phyloP scores from a whole-genome alignment of 495 filamentous ascomycete genomes.

The Penicillium tannophilum region DNA sequence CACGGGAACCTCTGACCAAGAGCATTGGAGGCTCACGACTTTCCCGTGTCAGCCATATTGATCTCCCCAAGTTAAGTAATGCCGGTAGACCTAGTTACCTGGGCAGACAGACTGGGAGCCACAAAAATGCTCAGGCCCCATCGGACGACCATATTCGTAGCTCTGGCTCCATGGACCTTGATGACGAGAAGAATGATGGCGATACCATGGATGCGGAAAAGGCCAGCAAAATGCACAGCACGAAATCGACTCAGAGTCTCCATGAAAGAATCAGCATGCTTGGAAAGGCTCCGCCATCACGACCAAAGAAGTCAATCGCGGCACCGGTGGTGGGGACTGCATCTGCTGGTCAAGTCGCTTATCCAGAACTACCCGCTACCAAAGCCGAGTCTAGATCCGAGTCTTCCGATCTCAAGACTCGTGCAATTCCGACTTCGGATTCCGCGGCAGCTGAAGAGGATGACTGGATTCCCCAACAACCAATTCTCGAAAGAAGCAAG shows the following conservation, averaged over 20 bases:
- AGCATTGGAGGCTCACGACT: slow-evolving; percentile 73
- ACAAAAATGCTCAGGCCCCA: slow-evolving; percentile 16
- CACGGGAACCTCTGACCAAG: slow-evolving; percentile 81
- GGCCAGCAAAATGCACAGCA: slow-evolving; percentile 68
- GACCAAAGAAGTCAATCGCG: slow-evolving; percentile 71
- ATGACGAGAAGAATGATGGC: slow-evolving; percentile 50
- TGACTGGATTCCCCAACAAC: slow-evolving; percentile 73
- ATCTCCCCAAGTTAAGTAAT: slow-evolving; percentile 55
- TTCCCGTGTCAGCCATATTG: slow-evolving; percentile 79
- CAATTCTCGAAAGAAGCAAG: slow-evolving; percentile 56
- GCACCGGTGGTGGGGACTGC: slow-evolving; percentile 37
- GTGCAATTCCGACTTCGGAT: slow-evolving; percentile 25
- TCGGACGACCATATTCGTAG: slow-evolving; percentile 42
- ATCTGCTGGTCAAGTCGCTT: slow-evolving; percentile 45
- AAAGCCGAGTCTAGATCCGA: slow-evolving; percentile 41
- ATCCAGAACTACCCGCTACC: slow-evolving; percentile 56
- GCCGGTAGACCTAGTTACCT: slow-evolving; percentile 57
- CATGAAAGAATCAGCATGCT: slow-evolving; percentile 94
- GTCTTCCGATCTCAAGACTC: slow-evolving; percentile 29
- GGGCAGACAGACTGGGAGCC: slow-evolving; percentile 51
- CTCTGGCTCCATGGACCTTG: slow-evolving; percentile 59
- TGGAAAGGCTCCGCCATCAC: slow-evolving; percentile 73
- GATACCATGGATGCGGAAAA: slow-evolving; percentile 37
- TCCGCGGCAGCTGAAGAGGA: slow-evolving; percentile 63
- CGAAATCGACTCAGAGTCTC: slow-evolving; percentile 86